These are phyloP conservation scores for Pulveroboletus sp. DNA, from an alignment of 768 basidiomycete genomes.

Conservation along the genomic window DNA sequence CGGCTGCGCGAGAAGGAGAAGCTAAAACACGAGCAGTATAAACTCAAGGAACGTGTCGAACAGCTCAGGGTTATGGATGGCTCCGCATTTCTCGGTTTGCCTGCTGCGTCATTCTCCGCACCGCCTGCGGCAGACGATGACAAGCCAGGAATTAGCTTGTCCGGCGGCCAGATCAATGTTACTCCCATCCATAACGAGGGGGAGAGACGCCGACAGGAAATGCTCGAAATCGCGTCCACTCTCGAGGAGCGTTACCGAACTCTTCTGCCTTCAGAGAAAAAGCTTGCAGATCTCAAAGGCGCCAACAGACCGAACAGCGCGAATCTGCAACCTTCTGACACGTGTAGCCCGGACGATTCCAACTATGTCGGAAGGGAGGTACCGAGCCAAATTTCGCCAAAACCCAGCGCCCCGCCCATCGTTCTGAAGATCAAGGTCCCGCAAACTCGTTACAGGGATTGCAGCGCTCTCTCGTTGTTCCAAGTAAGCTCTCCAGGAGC, in stretches of 20 bases:
- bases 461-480: constrained; percentile 2
- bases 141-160: constrained; percentile 25
- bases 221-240: constrained; percentile 62
- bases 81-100: constrained; percentile 59
- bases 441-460: constrained; percentile 22
- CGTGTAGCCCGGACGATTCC: constrained; percentile 13
- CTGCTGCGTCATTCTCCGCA: constrained; percentile 52
- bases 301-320: constrained; percentile 18
- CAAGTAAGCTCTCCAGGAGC: constrained; percentile 16
- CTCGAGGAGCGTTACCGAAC: constrained; percentile 71
- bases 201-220: constrained; percentile 67
- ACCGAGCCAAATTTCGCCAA: constrained; percentile 11
- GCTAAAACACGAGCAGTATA: constrained; percentile 87
- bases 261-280: constrained; percentile 65
- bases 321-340: constrained; percentile 14
- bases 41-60: constrained; percentile 84
- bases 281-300: constrained; percentile 32
- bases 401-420: constrained; percentile 22
- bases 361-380: constrained; percentile 6
- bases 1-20: constrained; percentile 88
- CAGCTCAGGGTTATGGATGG: constrained; percentile 73
- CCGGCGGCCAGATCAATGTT: constrained; percentile 37
- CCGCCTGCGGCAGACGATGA: constrained; percentile 24
- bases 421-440: constrained; percentile 34
- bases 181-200: constrained; percentile 49